Base-by-base conservation (phyloP, 805 yeast species). In the Nakazawaea wickerhamii region DNA sequence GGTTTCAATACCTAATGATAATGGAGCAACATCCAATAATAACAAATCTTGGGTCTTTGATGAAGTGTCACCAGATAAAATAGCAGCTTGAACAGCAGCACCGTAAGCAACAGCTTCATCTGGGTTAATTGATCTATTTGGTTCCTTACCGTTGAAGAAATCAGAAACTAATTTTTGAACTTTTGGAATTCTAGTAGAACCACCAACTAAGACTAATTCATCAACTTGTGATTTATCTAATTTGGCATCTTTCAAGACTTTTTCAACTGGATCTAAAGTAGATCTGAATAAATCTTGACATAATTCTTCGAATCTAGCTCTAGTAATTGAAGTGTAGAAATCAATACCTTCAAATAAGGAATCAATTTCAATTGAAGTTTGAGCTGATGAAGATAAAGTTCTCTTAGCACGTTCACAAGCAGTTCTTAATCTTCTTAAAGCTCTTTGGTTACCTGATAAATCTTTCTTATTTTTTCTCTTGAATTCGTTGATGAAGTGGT, bases 331-430 rank as follows among this genome's bases (percentile, higher is more conserved):
- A 48, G 96, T 86, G 82, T 88, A 89, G 79, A 90, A 90, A 71
- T 90, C 98, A 58, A 86, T 71, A 75, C 98, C 98, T 72, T 90
- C 97, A 71, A 66, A 88, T 57, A 90, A 73, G 35, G 98, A 90
- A 71, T 90, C 98, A 61, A 90, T 88, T 77, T 90, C 98, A 56
- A 90, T 76, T 25, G 96, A 82, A 50, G 96, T 87, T 74, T 89
- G 96, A 52, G 97, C 89, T 47, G 95, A 85, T 30, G 96, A 89
- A 26, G 97, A 91, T 60, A 90, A 79, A 50, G 97, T 87, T 79
- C 97, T 88, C 93, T 90, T 90, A 51, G 98, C 98, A 70, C 97
- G 83, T 77, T 90, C 98, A 73, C 95, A 88, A 54, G 97, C 96
- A 56, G 97, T 90, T 81, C 97, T 85, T 68, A 90, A 79, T 83